Percentiles rank a stretch among this genome's conserved stretches.
Evolutionary conservation across 257 asterid genomes (phyloP).

Genomic region (Voacanga thouarsii): DNA sequence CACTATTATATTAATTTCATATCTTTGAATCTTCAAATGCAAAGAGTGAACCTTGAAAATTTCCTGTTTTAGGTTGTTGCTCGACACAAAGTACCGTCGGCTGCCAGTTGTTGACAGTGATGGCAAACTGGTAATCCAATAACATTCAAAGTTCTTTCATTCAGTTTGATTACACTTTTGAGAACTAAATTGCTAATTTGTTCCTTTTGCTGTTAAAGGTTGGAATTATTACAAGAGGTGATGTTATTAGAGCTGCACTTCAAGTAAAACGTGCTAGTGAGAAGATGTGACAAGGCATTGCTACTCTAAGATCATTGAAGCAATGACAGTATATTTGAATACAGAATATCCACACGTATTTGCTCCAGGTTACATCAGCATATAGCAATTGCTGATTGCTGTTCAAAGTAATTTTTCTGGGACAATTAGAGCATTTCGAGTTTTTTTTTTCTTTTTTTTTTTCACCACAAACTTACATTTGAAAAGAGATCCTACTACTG

Average conservation of each 20-base stretch:
- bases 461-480: neutral
- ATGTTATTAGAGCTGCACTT: slow-evolving; percentile 88
- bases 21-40: neutral
- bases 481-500: neutral
- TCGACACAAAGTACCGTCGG: slow-evolving; percentile 77
- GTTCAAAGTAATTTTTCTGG: neutral
- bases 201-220: slow-evolving; percentile 36
- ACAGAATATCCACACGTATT: neutral
- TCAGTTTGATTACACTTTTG: neutral
- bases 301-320: neutral
- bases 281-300: slow-evolving; percentile 18
- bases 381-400: neutral
- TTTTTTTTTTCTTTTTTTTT: neutral
- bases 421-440: no score
- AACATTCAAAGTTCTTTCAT: slow-evolving; percentile 1
- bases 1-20: neutral
- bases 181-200: slow-evolving; percentile 14
- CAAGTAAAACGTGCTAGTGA: slow-evolving; percentile 56
- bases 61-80: slow-evolving; percentile 54
- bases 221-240: slow-evolving; percentile 88
- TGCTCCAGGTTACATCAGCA: neutral
- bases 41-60: neutral
- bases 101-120: slow-evolving; percentile 82
- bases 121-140: slow-evolving; percentile 74
- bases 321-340: neutral